Percentiles rank a stretch among this genome's conserved stretches.
phyloP scores from a whole-genome alignment of 257 asterid species.

The Linderniella brevidens region DNA sequence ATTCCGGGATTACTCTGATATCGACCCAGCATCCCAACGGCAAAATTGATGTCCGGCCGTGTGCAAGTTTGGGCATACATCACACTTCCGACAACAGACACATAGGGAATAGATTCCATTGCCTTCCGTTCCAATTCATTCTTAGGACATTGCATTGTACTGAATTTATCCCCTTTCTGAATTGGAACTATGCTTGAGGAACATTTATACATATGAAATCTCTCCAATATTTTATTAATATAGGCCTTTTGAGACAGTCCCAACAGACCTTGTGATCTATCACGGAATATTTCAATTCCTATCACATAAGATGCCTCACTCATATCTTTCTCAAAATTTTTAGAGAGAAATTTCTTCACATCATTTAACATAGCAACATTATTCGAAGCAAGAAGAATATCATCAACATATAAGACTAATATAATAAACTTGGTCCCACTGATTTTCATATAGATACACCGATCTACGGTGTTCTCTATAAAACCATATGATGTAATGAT shows the following conservation, averaged over 20 bases:
- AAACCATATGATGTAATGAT: too few relatives aligned
- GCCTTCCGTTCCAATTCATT: too few relatives aligned
- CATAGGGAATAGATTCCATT: too few relatives aligned
- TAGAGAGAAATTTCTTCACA: too few relatives aligned
- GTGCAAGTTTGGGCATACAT: background rate
- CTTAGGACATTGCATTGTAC: too few relatives aligned
- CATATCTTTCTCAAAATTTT: background rate
- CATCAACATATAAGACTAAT: too few relatives aligned
- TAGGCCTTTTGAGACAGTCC: background rate
- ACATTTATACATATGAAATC: background rate
- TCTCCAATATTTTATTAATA: constrained; percentile 1
- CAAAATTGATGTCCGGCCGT: background rate
- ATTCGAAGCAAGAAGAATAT: too few relatives aligned
- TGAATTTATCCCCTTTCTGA: too few relatives aligned
- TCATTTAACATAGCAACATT: too few relatives aligned
- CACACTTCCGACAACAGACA: background rate
- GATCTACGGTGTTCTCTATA: too few relatives aligned
- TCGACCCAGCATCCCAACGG: background rate
- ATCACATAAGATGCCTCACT: background rate
- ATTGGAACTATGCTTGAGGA: background rate
- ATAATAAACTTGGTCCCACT: too few relatives aligned
- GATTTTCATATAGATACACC: too few relatives aligned
- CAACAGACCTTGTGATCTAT: background rate
- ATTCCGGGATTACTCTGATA: background rate
- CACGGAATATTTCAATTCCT: background rate